phyloP scores from a whole-genome alignment of 2,329 filamentous ascomycete species.

The Calycina marina region DNA sequence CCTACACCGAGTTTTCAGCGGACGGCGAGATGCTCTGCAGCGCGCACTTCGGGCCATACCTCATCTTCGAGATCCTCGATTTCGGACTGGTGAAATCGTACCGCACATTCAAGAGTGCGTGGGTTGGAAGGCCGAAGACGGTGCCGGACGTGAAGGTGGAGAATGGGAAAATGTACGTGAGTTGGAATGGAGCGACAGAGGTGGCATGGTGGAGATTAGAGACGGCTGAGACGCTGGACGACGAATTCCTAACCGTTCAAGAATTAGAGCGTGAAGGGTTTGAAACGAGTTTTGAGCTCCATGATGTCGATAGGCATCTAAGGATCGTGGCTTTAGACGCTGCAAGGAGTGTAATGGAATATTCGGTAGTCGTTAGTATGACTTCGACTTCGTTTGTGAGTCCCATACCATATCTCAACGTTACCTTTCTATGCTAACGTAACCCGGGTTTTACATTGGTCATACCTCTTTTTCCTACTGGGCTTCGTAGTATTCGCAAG shows the following conservation, averaged over 20 bases:
- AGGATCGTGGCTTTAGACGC: constrained; percentile 7
- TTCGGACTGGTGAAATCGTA: constrained; percentile 14
- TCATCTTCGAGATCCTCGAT: constrained; percentile 12
- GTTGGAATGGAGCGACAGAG: constrained; percentile 24
- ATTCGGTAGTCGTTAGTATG: constrained; percentile 5
- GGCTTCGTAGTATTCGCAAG: too few species aligned
- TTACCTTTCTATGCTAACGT: constrained; percentile 3
- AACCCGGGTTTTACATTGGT: too few species aligned
- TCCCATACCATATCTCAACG: neutral
- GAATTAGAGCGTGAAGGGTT: constrained; percentile 8
- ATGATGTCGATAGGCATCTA: constrained; percentile 3
- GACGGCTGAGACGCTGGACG: constrained; percentile 2
- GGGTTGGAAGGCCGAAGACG: constrained; percentile 18
- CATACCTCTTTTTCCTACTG: too few species aligned
- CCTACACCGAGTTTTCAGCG: constrained; percentile 31
- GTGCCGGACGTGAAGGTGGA: constrained; percentile 12
- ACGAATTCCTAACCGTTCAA: constrained; percentile 6
- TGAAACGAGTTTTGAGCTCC: constrained; percentile 8
- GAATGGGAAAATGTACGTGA: constrained; percentile 17
- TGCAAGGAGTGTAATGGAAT: constrained; percentile 3
- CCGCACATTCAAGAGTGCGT: constrained; percentile 17
- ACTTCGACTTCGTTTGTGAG: constrained; percentile 5
- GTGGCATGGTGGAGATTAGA: constrained; percentile 13
- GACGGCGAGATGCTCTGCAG: constrained; percentile 28
- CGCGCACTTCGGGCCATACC: constrained; percentile 26